A percentile compares a stretch with the other conserved stretches of the same genome.
Evolutionary conservation across 1,284 basidiomycete species (phyloP).

Genomic region (Puccinia coronata): DNA sequence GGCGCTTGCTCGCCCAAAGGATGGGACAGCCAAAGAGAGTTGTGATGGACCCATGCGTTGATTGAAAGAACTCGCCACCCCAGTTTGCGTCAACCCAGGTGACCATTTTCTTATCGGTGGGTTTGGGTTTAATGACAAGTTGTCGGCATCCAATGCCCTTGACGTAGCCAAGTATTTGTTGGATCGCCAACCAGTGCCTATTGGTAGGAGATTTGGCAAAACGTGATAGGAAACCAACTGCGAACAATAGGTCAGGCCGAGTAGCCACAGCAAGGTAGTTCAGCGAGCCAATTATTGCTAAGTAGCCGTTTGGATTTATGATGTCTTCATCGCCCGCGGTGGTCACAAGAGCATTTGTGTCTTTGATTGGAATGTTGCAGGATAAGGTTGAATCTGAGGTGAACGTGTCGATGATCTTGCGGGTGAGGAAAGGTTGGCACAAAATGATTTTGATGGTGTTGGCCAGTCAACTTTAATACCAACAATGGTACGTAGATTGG

Average conservation of each 20-base stretch:
- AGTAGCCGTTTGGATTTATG: conserved; percentile 2
- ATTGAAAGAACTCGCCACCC: neutral
- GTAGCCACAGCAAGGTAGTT: conserved; percentile 17
- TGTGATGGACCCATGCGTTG: neutral
- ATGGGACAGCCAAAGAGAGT: neutral
- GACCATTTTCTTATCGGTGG: neutral
- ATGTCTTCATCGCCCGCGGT: neutral
- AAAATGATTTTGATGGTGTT: neutral
- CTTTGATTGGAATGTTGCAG: neutral
- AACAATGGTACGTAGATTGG: neutral
- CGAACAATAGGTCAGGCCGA: neutral
- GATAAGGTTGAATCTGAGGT: neutral
- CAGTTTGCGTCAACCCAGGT: neutral
- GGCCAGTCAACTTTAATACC: neutral
- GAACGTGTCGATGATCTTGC: neutral
- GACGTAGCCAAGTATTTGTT: neutral
- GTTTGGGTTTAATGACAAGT: neutral
- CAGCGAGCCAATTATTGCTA: conserved; percentile 9
- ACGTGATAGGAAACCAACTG: neutral
- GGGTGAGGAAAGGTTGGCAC: neutral
- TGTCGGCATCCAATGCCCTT: neutral
- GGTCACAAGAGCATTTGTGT: neutral
- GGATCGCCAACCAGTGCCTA: conserved; percentile 3
- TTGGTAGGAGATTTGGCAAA: neutral
- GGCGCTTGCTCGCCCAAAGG: neutral